A percentile compares a stretch with the other conserved stretches of the same genome.
phyloP scores from a whole-genome alignment of 805 yeast genomes.

The Saccharomycopsis guyanensis region DNA sequence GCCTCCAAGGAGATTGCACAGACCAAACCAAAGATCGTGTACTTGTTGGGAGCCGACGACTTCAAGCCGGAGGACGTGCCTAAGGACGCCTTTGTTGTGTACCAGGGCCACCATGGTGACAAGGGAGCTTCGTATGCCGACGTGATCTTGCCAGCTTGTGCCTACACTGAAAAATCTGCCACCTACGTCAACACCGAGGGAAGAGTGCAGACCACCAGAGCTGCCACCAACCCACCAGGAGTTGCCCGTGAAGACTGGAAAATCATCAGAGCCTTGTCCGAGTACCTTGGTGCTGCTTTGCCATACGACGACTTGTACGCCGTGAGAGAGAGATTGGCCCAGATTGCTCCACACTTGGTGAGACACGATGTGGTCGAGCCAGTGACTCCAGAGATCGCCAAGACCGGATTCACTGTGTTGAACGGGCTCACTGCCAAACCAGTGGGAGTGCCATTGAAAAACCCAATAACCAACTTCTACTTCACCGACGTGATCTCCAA shows the following conservation, averaged over 20 bases:
- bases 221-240: slow-evolving; percentile 84
- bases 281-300: slow-evolving; percentile 59
- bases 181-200: slow-evolving; percentile 89
- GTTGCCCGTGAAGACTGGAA: slow-evolving; percentile 91
- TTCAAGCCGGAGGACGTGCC: slow-evolving; percentile 62
- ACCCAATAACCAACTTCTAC: slow-evolving; percentile 77
- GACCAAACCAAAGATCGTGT: slow-evolving; percentile 62
- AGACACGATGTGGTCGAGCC: slow-evolving; percentile 72
- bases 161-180: slow-evolving; percentile 80
- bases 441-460: slow-evolving; percentile 44
- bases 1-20: slow-evolving; percentile 37
- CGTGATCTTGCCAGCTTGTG: slow-evolving; percentile 79
- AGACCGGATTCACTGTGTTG: slow-evolving; percentile 45
- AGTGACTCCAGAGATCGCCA: slow-evolving; percentile 47
- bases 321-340: slow-evolving; percentile 60
- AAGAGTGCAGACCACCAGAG: slow-evolving; percentile 75
- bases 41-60: slow-evolving; percentile 82
- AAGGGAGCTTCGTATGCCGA: slow-evolving; percentile 83
- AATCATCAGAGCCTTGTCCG: slow-evolving; percentile 74
- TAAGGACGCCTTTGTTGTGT: slow-evolving; percentile 77
- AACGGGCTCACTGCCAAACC: slow-evolving; percentile 30
- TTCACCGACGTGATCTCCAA: slow-evolving; percentile 84
- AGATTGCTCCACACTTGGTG: slow-evolving; percentile 74
- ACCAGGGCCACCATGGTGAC: slow-evolving; percentile 92
- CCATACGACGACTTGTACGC: slow-evolving; percentile 71